A percentile compares a stretch with the other conserved stretches of the same genome.
phyloP scores from a whole-genome alignment of 352 stramenopile genomes.

The Phytopythium ostracodes region DNA sequence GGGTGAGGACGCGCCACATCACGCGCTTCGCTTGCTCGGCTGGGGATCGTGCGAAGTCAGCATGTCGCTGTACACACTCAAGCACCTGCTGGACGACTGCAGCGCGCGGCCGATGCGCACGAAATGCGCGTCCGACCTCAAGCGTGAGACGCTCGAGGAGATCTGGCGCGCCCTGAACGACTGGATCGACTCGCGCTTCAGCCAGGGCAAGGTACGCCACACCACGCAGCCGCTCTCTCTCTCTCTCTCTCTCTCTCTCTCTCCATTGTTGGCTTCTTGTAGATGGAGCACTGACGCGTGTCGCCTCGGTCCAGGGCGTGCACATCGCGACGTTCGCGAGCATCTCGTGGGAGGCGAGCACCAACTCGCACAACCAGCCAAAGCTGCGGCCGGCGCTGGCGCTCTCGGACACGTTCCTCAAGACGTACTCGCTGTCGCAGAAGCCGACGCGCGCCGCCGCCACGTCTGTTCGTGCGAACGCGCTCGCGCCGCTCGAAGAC shows the following conservation, averaged over 20 bases:
- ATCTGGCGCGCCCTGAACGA: conserved; percentile 71
- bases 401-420: conserved; percentile 63
- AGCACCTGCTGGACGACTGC: conserved; percentile 71
- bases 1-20: background rate
- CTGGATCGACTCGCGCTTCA: conserved; percentile 73
- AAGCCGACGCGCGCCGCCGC: conserved; percentile 20
- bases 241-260: no score
- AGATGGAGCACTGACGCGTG: background rate
- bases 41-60: no score
- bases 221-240: no score
- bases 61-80: conserved; percentile 80
- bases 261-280: no score
- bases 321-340: conserved; percentile 75
- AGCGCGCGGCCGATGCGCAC: conserved; percentile 53
- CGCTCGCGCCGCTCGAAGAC: conserved; percentile 60
- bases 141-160: conserved; percentile 68
- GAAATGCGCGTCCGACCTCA: conserved; percentile 47
- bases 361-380: conserved; percentile 48
- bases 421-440: conserved; percentile 58
- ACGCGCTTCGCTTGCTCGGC: no score
- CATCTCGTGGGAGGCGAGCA: conserved; percentile 64
- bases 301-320: conserved; percentile 28
- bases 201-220: conserved; percentile 45
- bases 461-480: background rate
- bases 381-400: conserved; percentile 59